Percentiles rank a stretch among this genome's conserved stretches.
Conservation (phyloP, 768 basidiomycete genomes). For the Tylopilus balloui region DNA sequence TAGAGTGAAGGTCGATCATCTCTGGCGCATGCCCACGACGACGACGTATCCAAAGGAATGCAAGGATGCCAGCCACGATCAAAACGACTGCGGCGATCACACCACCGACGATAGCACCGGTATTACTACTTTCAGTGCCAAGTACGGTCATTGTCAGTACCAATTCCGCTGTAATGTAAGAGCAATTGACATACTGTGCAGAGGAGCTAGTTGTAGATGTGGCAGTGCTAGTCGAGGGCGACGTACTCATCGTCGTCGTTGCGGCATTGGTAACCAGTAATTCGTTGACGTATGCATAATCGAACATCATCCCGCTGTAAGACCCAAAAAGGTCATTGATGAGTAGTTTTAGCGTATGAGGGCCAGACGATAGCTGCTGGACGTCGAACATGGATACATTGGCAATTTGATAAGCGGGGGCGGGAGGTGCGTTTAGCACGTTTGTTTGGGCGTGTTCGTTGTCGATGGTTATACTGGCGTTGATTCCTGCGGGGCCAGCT, state of each 20-base stretch:
- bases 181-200: constrained; percentile 12
- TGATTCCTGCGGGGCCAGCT: constrained; percentile 23
- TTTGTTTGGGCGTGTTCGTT: constrained; percentile 9
- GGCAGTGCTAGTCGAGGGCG: not conserved
- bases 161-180: not conserved
- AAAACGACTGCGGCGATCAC: constrained; percentile 10
- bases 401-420: constrained; percentile 15
- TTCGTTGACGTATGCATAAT: constrained; percentile 22
- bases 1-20: constrained; percentile 7
- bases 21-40: not conserved
- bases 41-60: constrained; percentile 10
- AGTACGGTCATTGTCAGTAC: not conserved
- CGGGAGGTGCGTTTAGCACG: constrained; percentile 17
- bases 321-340: constrained; percentile 22
- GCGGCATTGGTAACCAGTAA: constrained; percentile 7
- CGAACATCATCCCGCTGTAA: constrained; percentile 25
- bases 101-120: constrained; percentile 11
- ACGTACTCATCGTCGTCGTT: not conserved
- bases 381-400: constrained; percentile 25
- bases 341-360: constrained; percentile 11
- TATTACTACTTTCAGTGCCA: constrained; percentile 3
- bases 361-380: constrained; percentile 16
- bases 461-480: constrained; percentile 21
- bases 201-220: not conserved
- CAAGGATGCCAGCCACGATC: constrained; percentile 4